A percentile compares a stretch with the other conserved stretches of the same genome.
Conservation (phyloP, 1,139 yeast species). For the Wickerhamomyces sp. region DNA sequence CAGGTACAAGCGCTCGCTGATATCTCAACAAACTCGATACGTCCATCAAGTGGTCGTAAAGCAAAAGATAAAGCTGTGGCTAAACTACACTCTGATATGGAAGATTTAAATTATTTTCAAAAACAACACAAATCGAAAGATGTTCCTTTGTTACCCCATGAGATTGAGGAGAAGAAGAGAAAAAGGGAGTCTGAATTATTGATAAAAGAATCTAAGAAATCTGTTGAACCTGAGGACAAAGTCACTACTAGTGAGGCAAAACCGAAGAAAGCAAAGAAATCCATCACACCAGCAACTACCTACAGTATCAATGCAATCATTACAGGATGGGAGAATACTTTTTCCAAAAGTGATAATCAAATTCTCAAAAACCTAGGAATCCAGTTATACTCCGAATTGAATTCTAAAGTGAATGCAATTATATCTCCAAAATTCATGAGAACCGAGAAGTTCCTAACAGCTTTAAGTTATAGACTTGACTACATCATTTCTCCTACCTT, state of each 20-base stretch:
- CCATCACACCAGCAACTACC: slow-evolving; percentile 12
- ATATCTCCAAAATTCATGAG: slow-evolving; percentile 77
- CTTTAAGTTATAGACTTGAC: slow-evolving; percentile 29
- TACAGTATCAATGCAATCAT: slow-evolving; percentile 44
- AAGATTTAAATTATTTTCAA: slow-evolving; percentile 58
- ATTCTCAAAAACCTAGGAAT: slow-evolving; percentile 36
- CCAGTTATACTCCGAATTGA: slow-evolving; percentile 38
- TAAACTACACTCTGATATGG: slow-evolving; percentile 65
- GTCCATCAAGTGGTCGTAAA: slow-evolving; percentile 29
- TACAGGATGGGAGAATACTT: slow-evolving; percentile 57
- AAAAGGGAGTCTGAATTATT: slow-evolving; percentile 22
- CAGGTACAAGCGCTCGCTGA: background rate
- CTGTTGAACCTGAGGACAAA: slow-evolving; percentile 14
- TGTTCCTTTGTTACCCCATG: slow-evolving; percentile 30
- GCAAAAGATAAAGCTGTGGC: slow-evolving; percentile 66
- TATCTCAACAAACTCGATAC: slow-evolving; percentile 4
- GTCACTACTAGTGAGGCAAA: slow-evolving; percentile 7
- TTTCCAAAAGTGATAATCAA: slow-evolving; percentile 35
- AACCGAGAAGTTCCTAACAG: slow-evolving; percentile 73
- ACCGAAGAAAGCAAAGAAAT: slow-evolving; percentile 2
- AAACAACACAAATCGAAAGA: slow-evolving; percentile 31
- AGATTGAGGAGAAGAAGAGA: slow-evolving; percentile 25
- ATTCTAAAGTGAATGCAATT: slow-evolving; percentile 42
- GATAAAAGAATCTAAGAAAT: slow-evolving; percentile 12
- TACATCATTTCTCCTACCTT: slow-evolving; percentile 30